Percentiles rank a stretch among this genome's conserved stretches.
Evolutionary conservation across 2,329 filamentous ascomycete species (phyloP).

Genomic region (Apiospora aurea): DNA sequence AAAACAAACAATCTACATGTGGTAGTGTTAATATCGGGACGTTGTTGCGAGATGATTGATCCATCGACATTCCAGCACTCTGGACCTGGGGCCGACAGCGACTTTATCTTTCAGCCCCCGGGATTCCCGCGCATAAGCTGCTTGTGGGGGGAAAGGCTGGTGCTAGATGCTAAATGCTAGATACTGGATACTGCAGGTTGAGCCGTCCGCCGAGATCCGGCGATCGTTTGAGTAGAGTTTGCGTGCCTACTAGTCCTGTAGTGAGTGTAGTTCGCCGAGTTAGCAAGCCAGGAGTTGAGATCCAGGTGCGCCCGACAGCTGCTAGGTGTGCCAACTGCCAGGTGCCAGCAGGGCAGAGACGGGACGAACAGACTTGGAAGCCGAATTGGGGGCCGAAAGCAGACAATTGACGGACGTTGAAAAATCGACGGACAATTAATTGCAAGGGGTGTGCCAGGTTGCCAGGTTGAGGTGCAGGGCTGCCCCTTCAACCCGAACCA

Average conservation of each 20-base stretch:
- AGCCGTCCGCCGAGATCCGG: constrained; percentile 20
- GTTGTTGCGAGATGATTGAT: constrained; percentile 7
- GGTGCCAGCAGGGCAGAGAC: not conserved
- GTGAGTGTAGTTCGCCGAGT: not conserved
- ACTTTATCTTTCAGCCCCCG: constrained; percentile 2
- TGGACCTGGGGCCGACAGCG: not conserved
- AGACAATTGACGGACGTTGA: not conserved
- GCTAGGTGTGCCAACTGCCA: not conserved
- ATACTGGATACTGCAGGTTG: not conserved
- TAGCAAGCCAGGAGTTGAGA: not conserved
- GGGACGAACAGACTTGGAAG: not conserved
- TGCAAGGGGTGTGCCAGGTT: not conserved
- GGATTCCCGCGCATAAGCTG: not conserved
- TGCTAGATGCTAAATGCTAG: not conserved
- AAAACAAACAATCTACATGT: not conserved
- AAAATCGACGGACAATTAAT: not conserved
- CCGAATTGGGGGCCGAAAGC: not conserved
- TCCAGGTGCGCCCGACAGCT: not conserved
- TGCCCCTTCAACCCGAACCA: constrained; percentile 12
- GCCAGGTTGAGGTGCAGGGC: not conserved
- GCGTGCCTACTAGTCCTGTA: not conserved
- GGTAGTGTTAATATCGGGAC: constrained; percentile 6
- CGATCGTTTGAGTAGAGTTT: not conserved
- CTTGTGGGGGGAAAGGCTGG: constrained; percentile 1
- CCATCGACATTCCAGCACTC: constrained; percentile 3